Conservation (phyloP, 495 filamentous ascomycete species). For the Collariella sp. region DNA sequence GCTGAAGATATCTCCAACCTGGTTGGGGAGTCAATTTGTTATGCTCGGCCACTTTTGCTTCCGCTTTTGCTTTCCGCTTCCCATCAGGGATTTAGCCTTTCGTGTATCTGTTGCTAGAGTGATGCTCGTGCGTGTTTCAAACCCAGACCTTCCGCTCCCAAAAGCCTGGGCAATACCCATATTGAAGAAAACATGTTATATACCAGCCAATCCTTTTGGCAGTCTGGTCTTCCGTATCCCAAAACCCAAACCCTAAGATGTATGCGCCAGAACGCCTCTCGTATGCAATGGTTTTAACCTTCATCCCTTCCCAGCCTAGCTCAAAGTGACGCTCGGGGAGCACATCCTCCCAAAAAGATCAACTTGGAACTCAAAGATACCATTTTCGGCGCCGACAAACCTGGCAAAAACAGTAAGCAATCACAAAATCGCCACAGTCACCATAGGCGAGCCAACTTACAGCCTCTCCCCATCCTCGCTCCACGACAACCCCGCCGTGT, state of each 20-base stretch:
- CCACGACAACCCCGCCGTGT: conserved; percentile 64
- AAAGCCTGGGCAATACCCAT: background rate
- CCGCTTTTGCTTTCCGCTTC: background rate
- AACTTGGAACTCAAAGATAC: conserved; percentile 64
- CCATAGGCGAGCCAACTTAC: conserved; percentile 41
- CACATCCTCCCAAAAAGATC: conserved; percentile 57
- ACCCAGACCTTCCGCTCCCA: background rate
- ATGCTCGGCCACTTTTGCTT: background rate
- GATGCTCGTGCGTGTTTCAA: background rate
- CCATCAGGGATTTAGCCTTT: background rate
- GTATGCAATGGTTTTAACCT: conserved; percentile 2
- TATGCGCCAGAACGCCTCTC: conserved; percentile 3
- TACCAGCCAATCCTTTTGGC: background rate
- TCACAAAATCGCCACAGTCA: background rate
- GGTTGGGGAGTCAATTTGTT: background rate
- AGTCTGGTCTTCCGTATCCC: background rate
- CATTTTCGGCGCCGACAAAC: conserved; percentile 64
- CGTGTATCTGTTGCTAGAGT: too few species aligned
- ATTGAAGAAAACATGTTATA: background rate
- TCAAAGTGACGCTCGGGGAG: conserved; percentile 51
- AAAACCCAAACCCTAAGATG: background rate
- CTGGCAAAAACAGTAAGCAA: conserved; percentile 26
- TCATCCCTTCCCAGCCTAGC: conserved; percentile 32
- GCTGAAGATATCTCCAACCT: background rate
- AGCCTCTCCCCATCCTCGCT: conserved; percentile 58